Conservation (phyloP, 164 flowering plant species). For the Sextonia rubra region DNA sequence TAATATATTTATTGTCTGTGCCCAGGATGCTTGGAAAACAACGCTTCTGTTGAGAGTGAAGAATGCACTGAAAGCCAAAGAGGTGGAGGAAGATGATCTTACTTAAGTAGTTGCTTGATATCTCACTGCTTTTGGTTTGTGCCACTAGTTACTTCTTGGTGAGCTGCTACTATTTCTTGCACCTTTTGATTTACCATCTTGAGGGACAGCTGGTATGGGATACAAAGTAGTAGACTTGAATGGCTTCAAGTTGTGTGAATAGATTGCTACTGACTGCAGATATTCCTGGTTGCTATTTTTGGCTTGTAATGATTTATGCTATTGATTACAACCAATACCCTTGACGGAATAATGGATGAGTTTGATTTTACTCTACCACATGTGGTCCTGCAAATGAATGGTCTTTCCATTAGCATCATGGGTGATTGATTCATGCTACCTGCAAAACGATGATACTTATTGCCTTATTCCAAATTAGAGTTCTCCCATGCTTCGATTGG, state of each 20-base stretch:
- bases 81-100: slow-evolving; percentile 70
- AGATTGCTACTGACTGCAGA: not conserved
- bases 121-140: slow-evolving; percentile 4
- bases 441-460: too few relatives aligned
- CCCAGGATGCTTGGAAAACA: slow-evolving; percentile 77
- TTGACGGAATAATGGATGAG: not conserved
- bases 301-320: not conserved
- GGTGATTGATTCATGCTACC: too few relatives aligned
- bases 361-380: too few relatives aligned
- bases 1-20: not conserved
- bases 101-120: slow-evolving; percentile 28
- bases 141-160: not conserved
- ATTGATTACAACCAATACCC: not conserved
- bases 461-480: too few relatives aligned
- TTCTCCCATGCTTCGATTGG: too few relatives aligned
- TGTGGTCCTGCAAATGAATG: too few relatives aligned
- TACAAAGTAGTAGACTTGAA: not conserved
- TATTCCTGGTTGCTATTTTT: not conserved
- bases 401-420: too few relatives aligned
- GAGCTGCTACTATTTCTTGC: not conserved
- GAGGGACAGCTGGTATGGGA: not conserved
- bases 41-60: slow-evolving; percentile 70
- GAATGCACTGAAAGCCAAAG: slow-evolving; percentile 60
- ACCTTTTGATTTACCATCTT: not conserved
- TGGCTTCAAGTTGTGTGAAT: not conserved